Conservation (phyloP, 805 yeast species). For the Candida germanica region DNA sequence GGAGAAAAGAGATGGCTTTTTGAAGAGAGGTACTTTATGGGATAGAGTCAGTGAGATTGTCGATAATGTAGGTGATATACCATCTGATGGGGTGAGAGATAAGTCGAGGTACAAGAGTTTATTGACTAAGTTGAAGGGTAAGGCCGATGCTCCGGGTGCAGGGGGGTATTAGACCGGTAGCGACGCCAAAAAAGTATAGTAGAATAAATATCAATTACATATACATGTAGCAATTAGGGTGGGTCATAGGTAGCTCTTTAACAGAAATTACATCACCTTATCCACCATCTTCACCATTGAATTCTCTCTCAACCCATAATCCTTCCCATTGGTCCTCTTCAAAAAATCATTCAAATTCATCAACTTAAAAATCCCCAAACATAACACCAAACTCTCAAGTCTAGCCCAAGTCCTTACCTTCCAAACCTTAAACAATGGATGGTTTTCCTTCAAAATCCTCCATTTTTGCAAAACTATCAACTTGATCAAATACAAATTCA, state of each 20-base stretch:
- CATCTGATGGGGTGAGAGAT: constrained; percentile 52
- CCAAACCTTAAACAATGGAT: constrained; percentile 28
- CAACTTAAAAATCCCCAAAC: constrained; percentile 33
- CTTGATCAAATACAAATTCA: constrained; percentile 32
- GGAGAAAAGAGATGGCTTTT: constrained; percentile 67
- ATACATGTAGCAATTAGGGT: too few species aligned
- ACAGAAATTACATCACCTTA: constrained; percentile 21
- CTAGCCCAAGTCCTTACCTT: constrained; percentile 28
- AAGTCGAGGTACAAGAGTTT: constrained; percentile 69
- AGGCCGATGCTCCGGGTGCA: constrained; percentile 74
- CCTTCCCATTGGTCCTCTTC: constrained; percentile 17
- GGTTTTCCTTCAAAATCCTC: constrained; percentile 40
- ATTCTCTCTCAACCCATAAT: constrained; percentile 16
- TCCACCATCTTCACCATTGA: constrained; percentile 17
- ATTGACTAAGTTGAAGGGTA: constrained; percentile 62
- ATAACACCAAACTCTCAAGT: constrained; percentile 31
- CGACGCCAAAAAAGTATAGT: too few species aligned
- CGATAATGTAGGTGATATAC: constrained; percentile 39
- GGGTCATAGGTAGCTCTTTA: too few species aligned
- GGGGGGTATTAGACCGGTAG: constrained; percentile 56
- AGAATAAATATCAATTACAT: too few species aligned
- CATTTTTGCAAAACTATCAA: constrained; percentile 39
- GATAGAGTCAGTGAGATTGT: constrained; percentile 55
- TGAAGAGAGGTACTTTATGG: constrained; percentile 53
- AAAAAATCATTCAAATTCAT: constrained; percentile 37